Base-by-base conservation (phyloP, 208 protist genomes). In the Acanthamoeba castellanii region DNA sequence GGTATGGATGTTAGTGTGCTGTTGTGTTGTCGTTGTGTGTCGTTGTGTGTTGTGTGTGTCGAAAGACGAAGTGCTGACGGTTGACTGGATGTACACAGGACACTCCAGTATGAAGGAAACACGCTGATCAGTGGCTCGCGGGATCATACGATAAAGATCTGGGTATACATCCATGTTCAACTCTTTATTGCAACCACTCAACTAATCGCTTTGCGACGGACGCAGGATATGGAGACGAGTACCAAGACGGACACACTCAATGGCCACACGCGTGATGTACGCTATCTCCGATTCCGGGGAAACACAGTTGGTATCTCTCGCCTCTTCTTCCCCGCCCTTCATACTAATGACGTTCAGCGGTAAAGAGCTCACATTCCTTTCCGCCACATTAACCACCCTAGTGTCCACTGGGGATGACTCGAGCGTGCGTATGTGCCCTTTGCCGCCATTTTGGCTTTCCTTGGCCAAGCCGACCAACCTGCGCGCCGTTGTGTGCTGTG, bases 101-200 rank as follows among this genome's bases (percentile, higher is more conserved):
- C 74, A 18, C 74, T 82, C 4, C 74, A 82, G 42, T 82, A 52
- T 6, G 74, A 82, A n/a, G 74, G 37, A 4, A 82, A 82, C 25
- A 82, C 34, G 22, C 42, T 82, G 74, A 42, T 82, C 22, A 82
- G 74, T 25, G 74, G 74, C 42, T 82, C 74, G 4, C 34, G 74
- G 11, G 74, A 82, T 22, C 74, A 82, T 42, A 22, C n/a, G 0
- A 82, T 82, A 0, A n/a, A 50, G 20, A 27, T 30, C 16, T 82
- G 74, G 74, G 74, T 82, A 52, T 47, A 72, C n/a, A 72, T 14
- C 37, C 37, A 37, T n/a, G 37, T 37, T 37, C 37, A 37, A 37
- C 0, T 0, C 37, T 37, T 37, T 37, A 37, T 37, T 37, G 37
- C 37, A 3, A 3, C 37, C 37, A 37, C 37, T 37, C 7, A 2